A percentile compares a stretch with the other conserved stretches of the same genome.
Conservation (phyloP, 1,139 yeast species). For the Hansenula lynferdii region DNA sequence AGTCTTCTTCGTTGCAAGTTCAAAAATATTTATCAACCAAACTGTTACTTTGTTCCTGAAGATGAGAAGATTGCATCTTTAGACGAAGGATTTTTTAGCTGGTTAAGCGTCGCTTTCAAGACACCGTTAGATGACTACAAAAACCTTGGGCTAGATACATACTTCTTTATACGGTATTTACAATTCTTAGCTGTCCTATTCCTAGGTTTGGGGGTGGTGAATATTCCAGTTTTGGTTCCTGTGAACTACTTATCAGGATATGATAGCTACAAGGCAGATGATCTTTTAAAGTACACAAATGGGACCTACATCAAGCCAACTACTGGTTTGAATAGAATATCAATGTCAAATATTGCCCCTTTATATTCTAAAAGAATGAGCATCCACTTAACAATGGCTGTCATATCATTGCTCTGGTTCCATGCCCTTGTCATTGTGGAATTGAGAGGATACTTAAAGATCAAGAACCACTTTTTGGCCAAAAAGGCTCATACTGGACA, state of each 20-base stretch:
- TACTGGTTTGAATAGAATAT: constrained; percentile 51
- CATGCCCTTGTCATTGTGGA: constrained; percentile 50
- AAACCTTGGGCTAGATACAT: constrained; percentile 56
- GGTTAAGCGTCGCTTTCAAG: constrained; percentile 42
- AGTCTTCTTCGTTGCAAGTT: constrained; percentile 44
- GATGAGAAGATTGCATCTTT: constrained; percentile 35
- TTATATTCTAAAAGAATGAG: constrained; percentile 40
- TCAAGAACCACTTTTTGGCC: constrained; percentile 36
- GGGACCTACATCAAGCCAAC: constrained; percentile 26
- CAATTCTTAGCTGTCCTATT: constrained; percentile 45
- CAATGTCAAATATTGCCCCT: constrained; percentile 56
- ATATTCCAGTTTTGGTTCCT: constrained; percentile 52
- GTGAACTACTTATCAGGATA: constrained; percentile 45
- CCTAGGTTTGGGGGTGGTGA: constrained; percentile 41
- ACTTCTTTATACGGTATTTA: constrained; percentile 54
- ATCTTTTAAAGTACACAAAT: constrained; percentile 15
- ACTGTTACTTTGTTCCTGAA: constrained; percentile 39
- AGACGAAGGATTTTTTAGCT: constrained; percentile 39
- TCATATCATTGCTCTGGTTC: constrained; percentile 47
- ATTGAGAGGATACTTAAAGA: constrained; percentile 39
- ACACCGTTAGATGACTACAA: constrained; percentile 39
- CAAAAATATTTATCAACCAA: constrained; percentile 52
- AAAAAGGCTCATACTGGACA: constrained; percentile 24
- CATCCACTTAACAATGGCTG: constrained; percentile 50
- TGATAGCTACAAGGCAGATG: constrained; percentile 12